These are phyloP conservation scores for Stylosanthes scabra DNA, from an alignment of 331 rosid genomes.

Conservation along the genomic window DNA sequence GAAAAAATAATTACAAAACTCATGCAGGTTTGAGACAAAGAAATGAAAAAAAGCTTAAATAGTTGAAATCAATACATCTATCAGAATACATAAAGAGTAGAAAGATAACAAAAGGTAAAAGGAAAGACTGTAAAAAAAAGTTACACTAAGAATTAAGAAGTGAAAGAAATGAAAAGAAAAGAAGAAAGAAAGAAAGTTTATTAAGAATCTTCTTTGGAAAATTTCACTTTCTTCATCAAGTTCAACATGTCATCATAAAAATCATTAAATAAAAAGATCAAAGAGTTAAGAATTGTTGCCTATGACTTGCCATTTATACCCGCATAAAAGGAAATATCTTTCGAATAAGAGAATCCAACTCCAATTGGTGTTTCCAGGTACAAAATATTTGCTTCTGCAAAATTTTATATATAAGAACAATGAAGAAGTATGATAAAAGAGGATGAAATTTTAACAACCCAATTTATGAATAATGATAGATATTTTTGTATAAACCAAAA, in stretches of 20 bases:
- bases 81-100: no score
- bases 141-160: background rate
- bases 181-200: slow-evolving; percentile 43
- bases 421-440: slow-evolving; percentile 15
- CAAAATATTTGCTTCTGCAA: slow-evolving; percentile 76
- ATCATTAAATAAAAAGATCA: slow-evolving; percentile 18
- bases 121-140: background rate
- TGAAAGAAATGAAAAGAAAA: no score
- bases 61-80: no score
- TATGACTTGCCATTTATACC: slow-evolving; percentile 69
- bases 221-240: slow-evolving; percentile 30
- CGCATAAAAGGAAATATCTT: slow-evolving; percentile 53
- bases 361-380: slow-evolving; percentile 88
- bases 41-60: no score
- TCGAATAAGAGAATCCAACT: slow-evolving; percentile 85
- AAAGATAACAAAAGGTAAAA: slow-evolving; percentile 32
- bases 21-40: no score
- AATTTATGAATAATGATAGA: background rate
- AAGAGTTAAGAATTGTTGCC: slow-evolving; percentile 44
- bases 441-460: slow-evolving; percentile 26
- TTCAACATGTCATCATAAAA: slow-evolving; percentile 26
- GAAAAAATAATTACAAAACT: no score
- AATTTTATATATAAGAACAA: background rate
- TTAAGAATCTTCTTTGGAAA: slow-evolving; percentile 40
- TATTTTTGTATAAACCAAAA: no score